Evolutionary conservation across 495 filamentous ascomycete species (phyloP).

Genomic region (Talaromyces thailandensis): DNA sequence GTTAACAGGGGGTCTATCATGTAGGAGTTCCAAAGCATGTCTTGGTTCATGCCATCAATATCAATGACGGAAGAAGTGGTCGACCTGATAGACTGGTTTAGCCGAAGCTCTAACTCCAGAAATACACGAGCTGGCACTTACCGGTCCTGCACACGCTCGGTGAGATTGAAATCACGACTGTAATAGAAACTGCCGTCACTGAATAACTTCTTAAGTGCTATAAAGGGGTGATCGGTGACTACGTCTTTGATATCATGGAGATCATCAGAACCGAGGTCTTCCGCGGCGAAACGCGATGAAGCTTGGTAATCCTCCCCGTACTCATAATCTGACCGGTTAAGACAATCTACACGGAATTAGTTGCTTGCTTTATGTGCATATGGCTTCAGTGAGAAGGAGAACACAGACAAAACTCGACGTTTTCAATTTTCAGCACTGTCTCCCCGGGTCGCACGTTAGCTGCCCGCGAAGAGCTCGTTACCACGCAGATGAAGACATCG

Average conservation of each 20-base stretch:
- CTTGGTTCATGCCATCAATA: slow-evolving; percentile 75
- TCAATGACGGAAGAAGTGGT: slow-evolving; percentile 55
- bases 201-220: slow-evolving; percentile 82
- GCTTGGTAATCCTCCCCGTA: slow-evolving; percentile 55
- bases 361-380: not conserved
- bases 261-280: slow-evolving; percentile 45
- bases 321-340: slow-evolving; percentile 80
- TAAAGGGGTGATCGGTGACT: slow-evolving; percentile 73
- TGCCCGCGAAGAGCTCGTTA: slow-evolving; percentile 66
- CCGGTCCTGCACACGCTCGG: slow-evolving; percentile 88
- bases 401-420: slow-evolving; percentile 72
- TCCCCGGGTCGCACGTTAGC: slow-evolving; percentile 81
- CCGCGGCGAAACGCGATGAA: slow-evolving; percentile 37
- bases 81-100: slow-evolving; percentile 16
- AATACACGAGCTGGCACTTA: slow-evolving; percentile 27
- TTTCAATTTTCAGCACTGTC: slow-evolving; percentile 75
- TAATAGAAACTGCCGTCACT: slow-evolving; percentile 97
- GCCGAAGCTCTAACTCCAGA: slow-evolving; percentile 3
- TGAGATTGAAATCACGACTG: slow-evolving; percentile 93
- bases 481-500: slow-evolving; percentile 90
- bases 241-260: slow-evolving; percentile 55
- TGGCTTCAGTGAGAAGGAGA: not conserved
- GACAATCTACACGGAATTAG: slow-evolving; percentile 48
- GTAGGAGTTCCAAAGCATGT: slow-evolving; percentile 94
- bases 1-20: slow-evolving; percentile 90